Percentiles rank a stretch among this genome's conserved stretches.
These are phyloP conservation scores for Dalechampia spathulata DNA, from an alignment of 441 rosid species.

Conservation along the genomic window DNA sequence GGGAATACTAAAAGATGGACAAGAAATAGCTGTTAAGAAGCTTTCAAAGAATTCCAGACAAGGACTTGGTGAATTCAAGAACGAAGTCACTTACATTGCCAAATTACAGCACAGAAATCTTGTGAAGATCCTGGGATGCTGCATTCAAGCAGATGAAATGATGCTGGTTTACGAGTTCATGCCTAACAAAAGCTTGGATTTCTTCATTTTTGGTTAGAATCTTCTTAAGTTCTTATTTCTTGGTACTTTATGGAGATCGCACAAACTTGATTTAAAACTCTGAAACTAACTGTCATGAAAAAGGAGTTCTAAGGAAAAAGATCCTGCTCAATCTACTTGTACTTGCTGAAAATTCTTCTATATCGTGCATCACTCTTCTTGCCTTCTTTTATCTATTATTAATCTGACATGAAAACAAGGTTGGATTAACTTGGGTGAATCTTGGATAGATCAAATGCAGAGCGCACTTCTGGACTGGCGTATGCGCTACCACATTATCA, in stretches of 20 bases:
- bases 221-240: neutral
- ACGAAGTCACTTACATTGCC: neutral
- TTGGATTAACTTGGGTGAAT: neutral
- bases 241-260: no score
- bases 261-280: no score
- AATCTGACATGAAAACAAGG: neutral
- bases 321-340: no score
- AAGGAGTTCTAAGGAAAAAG: no score
- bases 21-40: constrained; percentile 21
- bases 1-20: constrained; percentile 21
- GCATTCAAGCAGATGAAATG: neutral
- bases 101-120: neutral
- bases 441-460: constrained; percentile 9
- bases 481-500: constrained; percentile 21
- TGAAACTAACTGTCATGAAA: no score
- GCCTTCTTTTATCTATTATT: neutral
- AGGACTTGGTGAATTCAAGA: constrained; percentile 6
- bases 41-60: constrained; percentile 10
- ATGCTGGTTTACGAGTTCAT: neutral
- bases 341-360: no score
- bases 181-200: neutral
- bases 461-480: constrained; percentile 20
- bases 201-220: neutral
- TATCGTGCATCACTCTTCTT: neutral
- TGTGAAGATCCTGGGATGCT: neutral